Evolutionary conservation across 176 grass and related monocot genomes (phyloP), one percentile per base, ranked within the genome.

Genomic region (Oryza nivara): DNA sequence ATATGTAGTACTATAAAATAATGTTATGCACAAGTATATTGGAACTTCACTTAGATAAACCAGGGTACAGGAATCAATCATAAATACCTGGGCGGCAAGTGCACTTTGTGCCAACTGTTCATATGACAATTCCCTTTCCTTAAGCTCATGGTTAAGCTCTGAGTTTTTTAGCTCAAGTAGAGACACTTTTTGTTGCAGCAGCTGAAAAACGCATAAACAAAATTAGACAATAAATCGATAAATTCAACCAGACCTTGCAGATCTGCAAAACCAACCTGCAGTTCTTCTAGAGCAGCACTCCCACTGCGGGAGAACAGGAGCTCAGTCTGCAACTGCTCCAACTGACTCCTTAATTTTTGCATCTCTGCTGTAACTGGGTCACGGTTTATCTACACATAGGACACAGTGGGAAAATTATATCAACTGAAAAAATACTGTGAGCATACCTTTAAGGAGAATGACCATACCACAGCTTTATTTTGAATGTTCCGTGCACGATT

Each of bases 401-500:
- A 80, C 22, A 91, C 40, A 80, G 13, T 80, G 80, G 23, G 48
- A 63, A 88, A 80, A 63, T 40, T 7, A 69, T 68, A 73, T 35
- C 51, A 87, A 47, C 23, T 20, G 6, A 70, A 28, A 64, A 15
- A n/a, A 65, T 65, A 16, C 9, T 58, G 66, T 74, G 58, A 70
- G 6, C 5, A 30, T n/a, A 70, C 54, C 9, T 44, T 76, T 19
- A 40, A 40, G 65, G 65, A 70, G 35, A 60, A 36, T 38, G 78
- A 84, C 52, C 83, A 86, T 92, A 96, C 89, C 91, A 97, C 84
- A 25, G 94, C 91, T 88, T 94, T 97, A 47, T 97, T 97, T 70
- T 93, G 91, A 71, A 97, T 97, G 65, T 93, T 97, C 11, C 94
- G 84, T 45, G 94, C 91, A 78, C 91, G 94, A 81, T 97, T 93